Conservation (phyloP, 208 protist species). For the Leptomonas pyrrhocoris region DNA sequence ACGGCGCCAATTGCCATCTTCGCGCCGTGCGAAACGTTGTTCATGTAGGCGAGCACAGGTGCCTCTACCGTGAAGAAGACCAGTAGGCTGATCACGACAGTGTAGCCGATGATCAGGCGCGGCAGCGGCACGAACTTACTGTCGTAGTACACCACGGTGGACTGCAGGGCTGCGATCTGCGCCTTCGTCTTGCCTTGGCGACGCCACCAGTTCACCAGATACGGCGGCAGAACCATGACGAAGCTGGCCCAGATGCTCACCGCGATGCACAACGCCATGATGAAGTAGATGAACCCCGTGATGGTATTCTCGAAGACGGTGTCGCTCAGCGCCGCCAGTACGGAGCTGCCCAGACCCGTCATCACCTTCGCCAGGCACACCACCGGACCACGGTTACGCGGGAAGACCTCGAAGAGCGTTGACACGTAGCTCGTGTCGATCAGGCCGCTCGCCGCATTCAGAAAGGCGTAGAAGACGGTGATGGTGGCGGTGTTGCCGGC, state of each 20-base stretch:
- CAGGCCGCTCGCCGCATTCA: conserved; percentile 57
- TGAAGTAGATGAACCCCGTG: conserved; percentile 58
- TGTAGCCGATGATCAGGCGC: conserved; percentile 50
- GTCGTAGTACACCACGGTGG: conserved; percentile 45
- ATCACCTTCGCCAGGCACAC: conserved; percentile 77
- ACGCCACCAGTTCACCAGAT: conserved; percentile 69
- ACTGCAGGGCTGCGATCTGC: conserved; percentile 38
- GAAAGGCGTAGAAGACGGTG: conserved; percentile 66
- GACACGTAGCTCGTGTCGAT: conserved; percentile 57
- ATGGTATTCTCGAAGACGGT: conserved; percentile 58
- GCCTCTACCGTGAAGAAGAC: conserved; percentile 66
- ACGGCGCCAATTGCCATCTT: conserved; percentile 46
- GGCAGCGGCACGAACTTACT: conserved; percentile 59
- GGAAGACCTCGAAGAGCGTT: conserved; percentile 62
- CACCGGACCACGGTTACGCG: conserved; percentile 68
- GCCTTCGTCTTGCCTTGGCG: conserved; percentile 47
- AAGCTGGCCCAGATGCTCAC: conserved; percentile 52
- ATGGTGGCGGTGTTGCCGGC: conserved; percentile 52
- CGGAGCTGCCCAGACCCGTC: conserved; percentile 69
- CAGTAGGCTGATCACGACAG: conserved; percentile 39
- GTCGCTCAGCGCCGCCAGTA: conserved; percentile 45
- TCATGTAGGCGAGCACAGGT: conserved; percentile 51
- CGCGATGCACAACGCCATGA: conserved; percentile 46
- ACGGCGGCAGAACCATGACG: conserved; percentile 60
- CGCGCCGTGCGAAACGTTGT: conserved; percentile 22